These are phyloP conservation scores for Didymella keratinophila DNA, from an alignment of 2,329 filamentous ascomycete species.

Conservation along the genomic window DNA sequence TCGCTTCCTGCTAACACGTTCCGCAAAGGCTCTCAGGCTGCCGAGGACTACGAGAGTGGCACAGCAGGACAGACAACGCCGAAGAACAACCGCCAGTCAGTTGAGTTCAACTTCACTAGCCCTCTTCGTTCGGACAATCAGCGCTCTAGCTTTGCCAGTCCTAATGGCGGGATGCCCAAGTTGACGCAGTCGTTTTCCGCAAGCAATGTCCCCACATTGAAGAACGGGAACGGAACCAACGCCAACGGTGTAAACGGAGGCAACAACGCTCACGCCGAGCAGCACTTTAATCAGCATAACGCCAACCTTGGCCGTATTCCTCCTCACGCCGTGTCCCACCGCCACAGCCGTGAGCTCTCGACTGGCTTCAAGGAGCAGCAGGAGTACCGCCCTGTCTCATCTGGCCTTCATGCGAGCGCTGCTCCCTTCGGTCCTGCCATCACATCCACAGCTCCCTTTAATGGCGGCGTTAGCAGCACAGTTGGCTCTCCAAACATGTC, in stretches of 20 bases:
- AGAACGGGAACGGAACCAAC: constrained; percentile 65
- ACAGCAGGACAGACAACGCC: constrained; percentile 49
- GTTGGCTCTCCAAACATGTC: constrained; percentile 44
- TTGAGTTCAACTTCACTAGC: constrained; percentile 55
- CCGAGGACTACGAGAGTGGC: constrained; percentile 51
- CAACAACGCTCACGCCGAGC: constrained; percentile 63
- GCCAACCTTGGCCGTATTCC: constrained; percentile 83
- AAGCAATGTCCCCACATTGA: constrained; percentile 86
- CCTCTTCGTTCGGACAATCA: constrained; percentile 50
- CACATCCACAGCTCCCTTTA: constrained; percentile 43
- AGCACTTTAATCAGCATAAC: constrained; percentile 74
- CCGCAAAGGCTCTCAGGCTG: constrained; percentile 49
- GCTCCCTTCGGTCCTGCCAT: constrained; percentile 76
- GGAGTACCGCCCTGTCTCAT: constrained; percentile 68
- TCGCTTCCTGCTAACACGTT: constrained; percentile 65
- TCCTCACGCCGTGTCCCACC: constrained; percentile 68
- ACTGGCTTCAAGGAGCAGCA: constrained; percentile 57
- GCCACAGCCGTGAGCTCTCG: constrained; percentile 77
- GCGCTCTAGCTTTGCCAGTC: constrained; percentile 62
- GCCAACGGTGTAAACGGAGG: constrained; percentile 31
- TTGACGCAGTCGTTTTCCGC: constrained; percentile 89
- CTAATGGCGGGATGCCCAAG: constrained; percentile 70
- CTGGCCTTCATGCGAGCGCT: constrained; percentile 80
- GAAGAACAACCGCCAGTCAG: constrained; percentile 57
- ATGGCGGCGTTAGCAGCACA: constrained; percentile 30